A percentile compares a stretch with the other conserved stretches of the same genome.
phyloP scores from a whole-genome alignment of 2,329 filamentous ascomycete species.

The Rhinocladiella similis region DNA sequence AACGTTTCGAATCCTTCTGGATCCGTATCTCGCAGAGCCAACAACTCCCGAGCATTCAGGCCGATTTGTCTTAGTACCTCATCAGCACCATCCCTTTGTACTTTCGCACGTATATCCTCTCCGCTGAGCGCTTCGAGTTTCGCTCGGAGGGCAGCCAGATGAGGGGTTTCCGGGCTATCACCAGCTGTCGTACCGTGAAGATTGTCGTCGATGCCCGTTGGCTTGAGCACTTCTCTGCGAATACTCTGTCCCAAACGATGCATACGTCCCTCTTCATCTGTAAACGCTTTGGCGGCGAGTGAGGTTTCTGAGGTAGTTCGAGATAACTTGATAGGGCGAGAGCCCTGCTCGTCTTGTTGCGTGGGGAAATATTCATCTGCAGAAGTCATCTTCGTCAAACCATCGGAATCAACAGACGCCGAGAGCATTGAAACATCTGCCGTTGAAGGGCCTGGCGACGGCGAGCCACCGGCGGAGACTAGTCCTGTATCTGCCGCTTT shows the following conservation, averaged over 20 bases:
- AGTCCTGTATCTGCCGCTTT: conserved; percentile 15
- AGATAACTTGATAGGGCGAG: conserved; percentile 51
- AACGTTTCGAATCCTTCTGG: conserved; percentile 46
- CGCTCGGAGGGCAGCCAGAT: conserved; percentile 47
- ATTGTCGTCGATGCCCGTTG: conserved; percentile 42
- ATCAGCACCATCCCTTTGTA: conserved; percentile 41
- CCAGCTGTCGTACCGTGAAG: conserved; percentile 37
- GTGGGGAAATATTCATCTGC: conserved; percentile 28
- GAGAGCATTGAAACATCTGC: conserved; percentile 19
- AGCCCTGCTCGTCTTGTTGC: conserved; percentile 41
- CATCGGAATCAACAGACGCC: conserved; percentile 14
- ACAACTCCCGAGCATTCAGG: conserved; percentile 47
- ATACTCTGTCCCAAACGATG: conserved; percentile 68
- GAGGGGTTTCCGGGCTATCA: conserved; percentile 41
- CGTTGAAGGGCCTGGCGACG: conserved; percentile 20
- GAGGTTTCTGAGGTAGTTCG: conserved; percentile 68
- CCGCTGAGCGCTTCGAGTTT: conserved; percentile 46
- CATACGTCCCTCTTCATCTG: conserved; percentile 68
- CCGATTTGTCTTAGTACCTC: conserved; percentile 45
- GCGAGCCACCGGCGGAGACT: too few relatives aligned
- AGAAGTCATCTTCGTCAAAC: conserved; percentile 12
- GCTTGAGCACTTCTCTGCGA: conserved; percentile 61
- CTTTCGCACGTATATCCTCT: conserved; percentile 41
- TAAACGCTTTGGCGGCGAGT: conserved; percentile 63
- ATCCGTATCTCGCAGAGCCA: conserved; percentile 43